Percentiles rank a stretch among this genome's conserved stretches.
Conservation (phyloP, 2,329 filamentous ascomycete genomes). For the Cryphonectria parasitica region DNA sequence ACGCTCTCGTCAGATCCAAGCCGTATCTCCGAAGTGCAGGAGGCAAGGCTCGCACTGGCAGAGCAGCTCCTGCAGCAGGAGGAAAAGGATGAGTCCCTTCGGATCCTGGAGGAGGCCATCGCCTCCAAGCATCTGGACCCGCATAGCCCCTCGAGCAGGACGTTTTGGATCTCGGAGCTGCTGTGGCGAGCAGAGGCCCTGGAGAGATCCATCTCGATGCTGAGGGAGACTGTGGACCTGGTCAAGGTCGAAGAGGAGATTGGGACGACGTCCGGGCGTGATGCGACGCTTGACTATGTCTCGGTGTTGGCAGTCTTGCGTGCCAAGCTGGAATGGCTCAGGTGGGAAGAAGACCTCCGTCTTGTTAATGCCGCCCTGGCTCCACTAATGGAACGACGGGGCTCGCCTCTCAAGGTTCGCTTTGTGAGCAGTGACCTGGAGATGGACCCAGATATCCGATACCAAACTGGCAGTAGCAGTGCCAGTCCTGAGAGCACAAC, state of each 20-base stretch:
- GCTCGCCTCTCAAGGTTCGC: background rate
- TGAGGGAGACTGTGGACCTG: conserved; percentile 7
- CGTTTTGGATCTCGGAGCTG: conserved; percentile 21
- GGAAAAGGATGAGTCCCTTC: background rate
- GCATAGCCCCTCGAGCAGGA: background rate
- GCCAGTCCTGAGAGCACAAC: conserved; percentile 1
- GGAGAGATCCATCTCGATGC: background rate
- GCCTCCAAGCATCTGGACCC: conserved; percentile 2
- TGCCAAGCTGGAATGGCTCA: conserved; percentile 9
- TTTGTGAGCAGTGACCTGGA: conserved; percentile 9
- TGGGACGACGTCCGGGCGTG: background rate
- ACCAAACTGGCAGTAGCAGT: background rate
- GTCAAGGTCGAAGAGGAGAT: conserved; percentile 8
- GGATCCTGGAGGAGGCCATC: conserved; percentile 1
- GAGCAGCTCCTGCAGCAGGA: conserved; percentile 1
- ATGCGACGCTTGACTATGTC: background rate
- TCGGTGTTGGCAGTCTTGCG: conserved; percentile 9
- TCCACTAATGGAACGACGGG: background rate
- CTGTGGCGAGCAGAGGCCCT: conserved; percentile 4
- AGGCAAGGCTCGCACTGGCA: conserved; percentile 17
- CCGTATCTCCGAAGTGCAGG: conserved; percentile 5
- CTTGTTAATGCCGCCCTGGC: background rate
- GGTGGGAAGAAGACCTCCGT: conserved; percentile 12
- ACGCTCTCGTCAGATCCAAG: background rate
- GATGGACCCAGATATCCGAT: conserved; percentile 2